Evolutionary conservation across 2,329 filamentous ascomycete genomes (phyloP).

Genomic region (Grosmannia penicillata): DNA sequence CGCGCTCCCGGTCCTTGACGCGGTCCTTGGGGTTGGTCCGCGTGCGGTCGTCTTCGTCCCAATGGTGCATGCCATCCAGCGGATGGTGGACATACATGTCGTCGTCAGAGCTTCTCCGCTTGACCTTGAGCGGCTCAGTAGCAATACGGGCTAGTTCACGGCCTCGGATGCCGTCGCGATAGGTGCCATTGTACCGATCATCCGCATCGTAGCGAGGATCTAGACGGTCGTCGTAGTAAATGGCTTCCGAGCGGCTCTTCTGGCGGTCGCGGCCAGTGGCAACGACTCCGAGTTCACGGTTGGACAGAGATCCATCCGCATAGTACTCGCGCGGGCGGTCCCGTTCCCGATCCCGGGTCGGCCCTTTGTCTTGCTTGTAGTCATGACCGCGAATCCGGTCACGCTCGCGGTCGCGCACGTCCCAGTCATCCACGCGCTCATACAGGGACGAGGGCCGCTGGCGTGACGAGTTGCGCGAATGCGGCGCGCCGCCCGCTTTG

Average conservation of each 20-base stretch:
- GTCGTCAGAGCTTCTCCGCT: conserved; percentile 6
- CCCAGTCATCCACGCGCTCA: conserved; percentile 26
- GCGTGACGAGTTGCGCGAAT: conserved; percentile 8
- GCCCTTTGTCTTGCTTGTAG: conserved; percentile 11
- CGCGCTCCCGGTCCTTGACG: background rate
- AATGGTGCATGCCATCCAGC: conserved; percentile 5
- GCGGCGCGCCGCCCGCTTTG: conserved; percentile 8
- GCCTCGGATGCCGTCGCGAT: conserved; percentile 3
- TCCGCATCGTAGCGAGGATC: conserved; percentile 1
- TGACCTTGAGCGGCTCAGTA: conserved; percentile 4
- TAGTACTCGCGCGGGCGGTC: conserved; percentile 8
- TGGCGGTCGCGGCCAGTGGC: conserved; percentile 10
- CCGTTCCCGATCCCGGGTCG: conserved; percentile 9
- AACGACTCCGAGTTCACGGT: conserved; percentile 8
- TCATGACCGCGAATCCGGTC: conserved; percentile 11
- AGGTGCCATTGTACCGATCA: background rate
- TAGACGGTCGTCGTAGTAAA: conserved; percentile 3
- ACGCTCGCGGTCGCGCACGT: conserved; percentile 24
- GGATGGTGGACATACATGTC: conserved; percentile 7
- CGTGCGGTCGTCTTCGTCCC: conserved; percentile 3
- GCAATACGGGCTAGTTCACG: conserved; percentile 4
- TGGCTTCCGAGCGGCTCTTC: background rate
- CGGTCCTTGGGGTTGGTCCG: too few species aligned
- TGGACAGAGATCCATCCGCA: conserved; percentile 8
- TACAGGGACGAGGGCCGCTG: conserved; percentile 18